phyloP scores from a whole-genome alignment of 2,329 filamentous ascomycete genomes.

The Claviceps citrina region DNA sequence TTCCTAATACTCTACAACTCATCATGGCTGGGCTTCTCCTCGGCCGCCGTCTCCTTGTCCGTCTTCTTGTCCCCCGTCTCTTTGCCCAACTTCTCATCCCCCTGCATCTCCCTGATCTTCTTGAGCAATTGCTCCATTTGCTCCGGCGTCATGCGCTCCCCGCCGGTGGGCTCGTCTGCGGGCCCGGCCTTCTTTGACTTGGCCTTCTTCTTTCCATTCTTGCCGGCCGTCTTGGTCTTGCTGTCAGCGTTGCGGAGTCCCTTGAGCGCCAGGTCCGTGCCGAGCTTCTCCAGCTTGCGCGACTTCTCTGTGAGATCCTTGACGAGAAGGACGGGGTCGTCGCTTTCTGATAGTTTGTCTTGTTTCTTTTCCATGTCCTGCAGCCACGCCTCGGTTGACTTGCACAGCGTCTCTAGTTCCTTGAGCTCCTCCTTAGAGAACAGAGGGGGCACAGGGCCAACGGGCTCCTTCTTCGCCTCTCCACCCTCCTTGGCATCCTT shows the following conservation, averaged over 20 bases:
- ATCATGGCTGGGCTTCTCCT: constrained; percentile 16
- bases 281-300: constrained; percentile 54
- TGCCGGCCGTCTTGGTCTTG: constrained; percentile 24
- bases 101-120: constrained; percentile 19
- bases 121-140: constrained; percentile 29
- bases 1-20: constrained; percentile 17
- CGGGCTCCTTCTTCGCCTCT: constrained; percentile 30
- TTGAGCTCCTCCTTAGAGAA: constrained; percentile 62
- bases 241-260: constrained; percentile 36
- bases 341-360: constrained; percentile 49
- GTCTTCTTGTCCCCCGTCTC: constrained; percentile 10
- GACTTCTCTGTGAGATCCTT: constrained; percentile 57
- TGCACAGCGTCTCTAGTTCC: constrained; percentile 45
- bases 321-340: constrained; percentile 59
- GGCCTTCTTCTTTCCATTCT: constrained; percentile 19
- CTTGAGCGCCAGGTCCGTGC: constrained; percentile 56
- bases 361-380: constrained; percentile 56
- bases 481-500: constrained; percentile 21
- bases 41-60: constrained; percentile 5
- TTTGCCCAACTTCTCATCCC: constrained; percentile 14
- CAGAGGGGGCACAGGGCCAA: constrained; percentile 43
- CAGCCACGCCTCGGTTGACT: constrained; percentile 57
- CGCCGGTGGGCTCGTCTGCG: constrained; percentile 26
- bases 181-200: constrained; percentile 21
- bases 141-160: constrained; percentile 20